Conservation (phyloP, 148 eudicot species). For the Limonium bicolor region DNA sequence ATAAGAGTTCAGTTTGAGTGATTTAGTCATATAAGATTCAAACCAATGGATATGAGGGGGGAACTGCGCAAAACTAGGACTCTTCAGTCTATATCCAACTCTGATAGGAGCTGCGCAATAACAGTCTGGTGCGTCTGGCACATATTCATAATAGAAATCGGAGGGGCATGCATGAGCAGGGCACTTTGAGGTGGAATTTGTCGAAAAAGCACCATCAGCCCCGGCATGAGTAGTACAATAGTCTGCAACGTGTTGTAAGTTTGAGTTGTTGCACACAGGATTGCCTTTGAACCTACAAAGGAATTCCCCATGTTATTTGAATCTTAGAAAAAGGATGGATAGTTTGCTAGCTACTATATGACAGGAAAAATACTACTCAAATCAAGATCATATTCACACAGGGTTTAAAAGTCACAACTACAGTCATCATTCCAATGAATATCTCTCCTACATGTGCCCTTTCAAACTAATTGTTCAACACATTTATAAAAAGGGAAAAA, state of each 20-base stretch:
- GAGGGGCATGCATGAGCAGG: conserved; percentile 42
- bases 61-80: conserved; percentile 75
- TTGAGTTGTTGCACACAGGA: conserved; percentile 59
- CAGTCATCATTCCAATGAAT: no score
- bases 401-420: no score
- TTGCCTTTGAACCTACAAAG: conserved; percentile 59
- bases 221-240: conserved; percentile 12
- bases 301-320: no score
- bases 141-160: conserved; percentile 37
- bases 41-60: conserved; percentile 37
- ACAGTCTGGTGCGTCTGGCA: conserved; percentile 49
- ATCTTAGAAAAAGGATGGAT: no score
- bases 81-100: conserved; percentile 67
- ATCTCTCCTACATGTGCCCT: no score
- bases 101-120: conserved; percentile 80
- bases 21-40: conserved; percentile 31
- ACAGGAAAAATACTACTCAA: no score
- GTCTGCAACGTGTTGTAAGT: conserved; percentile 22
- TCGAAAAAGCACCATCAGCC: background rate
- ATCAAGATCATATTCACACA: no score
- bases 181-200: conserved; percentile 28
- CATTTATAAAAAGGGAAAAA: no score
- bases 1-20: conserved; percentile 35
- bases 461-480: no score
- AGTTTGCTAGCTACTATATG: no score